Evolutionary conservation across 768 basidiomycete genomes (phyloP).

Genomic region (Phanerodontia chrysosporium): DNA sequence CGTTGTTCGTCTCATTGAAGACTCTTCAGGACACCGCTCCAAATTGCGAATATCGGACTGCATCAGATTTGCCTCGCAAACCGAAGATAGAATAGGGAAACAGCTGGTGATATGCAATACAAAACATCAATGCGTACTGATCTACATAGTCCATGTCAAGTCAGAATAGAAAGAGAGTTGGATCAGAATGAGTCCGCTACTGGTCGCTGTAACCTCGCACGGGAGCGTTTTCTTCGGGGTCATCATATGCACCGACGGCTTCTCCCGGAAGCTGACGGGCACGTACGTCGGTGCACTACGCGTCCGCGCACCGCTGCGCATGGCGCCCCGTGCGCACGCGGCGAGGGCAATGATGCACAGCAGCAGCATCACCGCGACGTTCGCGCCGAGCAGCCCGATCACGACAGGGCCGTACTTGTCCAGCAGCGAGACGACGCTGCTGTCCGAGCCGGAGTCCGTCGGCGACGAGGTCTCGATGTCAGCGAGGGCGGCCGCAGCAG

Average conservation of each 20-base stretch:
- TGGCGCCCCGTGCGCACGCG: slow-evolving; percentile 3
- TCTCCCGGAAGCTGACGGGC: slow-evolving; percentile 12
- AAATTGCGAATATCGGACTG: too few species aligned
- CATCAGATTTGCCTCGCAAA: too few species aligned
- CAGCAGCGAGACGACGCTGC: slow-evolving; percentile 7
- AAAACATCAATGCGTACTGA: too few species aligned
- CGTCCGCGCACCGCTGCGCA: neutral
- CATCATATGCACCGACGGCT: neutral
- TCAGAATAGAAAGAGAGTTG: too few species aligned
- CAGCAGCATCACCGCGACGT: slow-evolving; percentile 5
- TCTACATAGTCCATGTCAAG: too few species aligned
- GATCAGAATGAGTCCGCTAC: too few species aligned
- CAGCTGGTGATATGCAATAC: too few species aligned
- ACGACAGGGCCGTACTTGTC: slow-evolving; percentile 18
- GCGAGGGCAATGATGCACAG: slow-evolving; percentile 7
- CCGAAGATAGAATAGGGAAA: too few species aligned
- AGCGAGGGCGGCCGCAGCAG: neutral
- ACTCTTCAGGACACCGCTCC: too few species aligned
- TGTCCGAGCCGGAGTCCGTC: neutral
- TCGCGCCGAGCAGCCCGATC: slow-evolving; percentile 16
- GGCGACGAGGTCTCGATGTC: neutral
- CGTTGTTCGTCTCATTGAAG: too few species aligned
- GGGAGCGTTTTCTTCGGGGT: neutral
- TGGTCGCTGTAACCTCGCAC: neutral
- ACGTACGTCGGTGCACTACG: slow-evolving; percentile 1